Base-by-base conservation (phyloP, 2,329 filamentous ascomycete species). In the Coniella lustricola region DNA sequence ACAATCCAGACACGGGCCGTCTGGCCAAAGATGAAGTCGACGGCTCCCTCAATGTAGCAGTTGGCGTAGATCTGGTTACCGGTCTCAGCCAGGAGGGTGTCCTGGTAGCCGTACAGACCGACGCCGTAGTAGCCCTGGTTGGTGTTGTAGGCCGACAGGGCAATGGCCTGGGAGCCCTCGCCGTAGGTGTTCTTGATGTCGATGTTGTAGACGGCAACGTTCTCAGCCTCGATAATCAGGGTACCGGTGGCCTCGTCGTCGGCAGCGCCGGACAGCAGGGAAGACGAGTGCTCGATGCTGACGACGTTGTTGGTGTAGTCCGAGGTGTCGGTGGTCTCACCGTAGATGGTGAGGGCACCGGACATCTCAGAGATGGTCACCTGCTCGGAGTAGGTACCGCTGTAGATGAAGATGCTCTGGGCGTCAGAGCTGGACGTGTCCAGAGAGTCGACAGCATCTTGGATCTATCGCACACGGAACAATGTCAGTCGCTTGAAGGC, bases 11-110 rank as follows among this genome's bases (percentile, higher is more conserved):
- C 71, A 3, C 62, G 57, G 1, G 72, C 76, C 18, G 67, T 59
- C 57, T 78, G 74, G 9, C 78, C 78, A 54, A 81, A 82, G 59
- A 81, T 75, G 61, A 79, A 81, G 59, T 81, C 78, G 5, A 74
- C 73, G 1, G 75, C 75, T 34, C 78, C 77, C 51, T 73, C 67
- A 53, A 81, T 79, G 55, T 73, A 72, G 55, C 68, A 70, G 46
- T 70, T 70, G 10, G 70, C 72, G 56, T 77, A 81, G 39, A 81
- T 58, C 52, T 81, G 76, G 17, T 68, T 65, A 17, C 78, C 77
- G 4, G 60, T 66, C 43, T 76, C 58, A n/a, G 71, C 67, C 3
- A 75, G 64, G 41, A 77, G 56, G 1, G 78, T 81, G 59, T 81
- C 77, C 61, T 82, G 78, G 61, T 68, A 81, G n/a, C 77, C 75